Base-by-base conservation (phyloP, 192 early-diverging fungal species). In the Umbelopsis sp. region DNA sequence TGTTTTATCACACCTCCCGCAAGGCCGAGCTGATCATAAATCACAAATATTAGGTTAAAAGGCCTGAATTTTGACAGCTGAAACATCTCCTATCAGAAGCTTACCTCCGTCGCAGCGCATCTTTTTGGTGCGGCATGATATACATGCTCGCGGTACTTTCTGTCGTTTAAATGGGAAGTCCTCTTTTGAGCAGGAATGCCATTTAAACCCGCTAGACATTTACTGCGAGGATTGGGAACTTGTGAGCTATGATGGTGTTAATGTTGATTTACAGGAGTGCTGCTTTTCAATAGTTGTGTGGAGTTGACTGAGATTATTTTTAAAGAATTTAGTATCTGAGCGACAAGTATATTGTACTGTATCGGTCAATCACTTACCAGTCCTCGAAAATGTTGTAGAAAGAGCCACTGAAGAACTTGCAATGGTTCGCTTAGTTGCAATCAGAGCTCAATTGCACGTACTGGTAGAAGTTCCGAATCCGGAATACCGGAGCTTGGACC, bases 91-190 rank as follows among this genome's bases (percentile, higher is more conserved):
- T 20, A 46, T 46, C 18, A 33, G 18, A 33, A 33, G 45, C 15
- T 50, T 69, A 69, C 67, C 33, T 69, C 67, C 67, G 67, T 37
- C 33, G 23, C 67, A 69, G 22, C 67, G 46, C 67, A 69, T 51
- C 67, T 69, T 69, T 69, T 69, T 69, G 25, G 47, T 69, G 48
- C 67, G 67, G n/a, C 67, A 69, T 10, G 15, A 48, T 44, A 51
- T 51, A 35, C 67, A 69, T 18, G 67, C 67, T 51, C 50, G 67
- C 6, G 48, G 47, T 15, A 69, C 67, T 37, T 69, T 69, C 22
- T 51, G 48, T 18, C 67, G 67, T 9, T 51, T 44, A 35, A 51
- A 51, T 44, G 67, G 67, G 23, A 51, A 69, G 20, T 51, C 67
- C 33, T 69, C 67, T 41, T 69, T 69, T 44, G 67, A 51, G 50